phyloP scores from a whole-genome alignment of 345 rosid species.

The Melaleuca quinquenervia region DNA sequence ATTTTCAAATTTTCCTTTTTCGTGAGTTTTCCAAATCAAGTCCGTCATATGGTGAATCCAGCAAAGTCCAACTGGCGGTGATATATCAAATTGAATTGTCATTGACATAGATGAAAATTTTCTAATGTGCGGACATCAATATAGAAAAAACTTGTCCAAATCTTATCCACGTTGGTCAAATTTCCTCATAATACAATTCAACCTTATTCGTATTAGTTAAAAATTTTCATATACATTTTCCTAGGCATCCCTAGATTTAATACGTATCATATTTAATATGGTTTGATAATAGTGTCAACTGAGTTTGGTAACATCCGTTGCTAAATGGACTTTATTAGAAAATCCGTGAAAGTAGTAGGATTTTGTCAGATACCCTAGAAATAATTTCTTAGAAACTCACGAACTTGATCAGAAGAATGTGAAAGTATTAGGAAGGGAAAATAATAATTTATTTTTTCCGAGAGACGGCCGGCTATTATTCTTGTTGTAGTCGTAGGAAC shows the following conservation, averaged over 20 bases:
- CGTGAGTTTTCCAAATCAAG: background rate
- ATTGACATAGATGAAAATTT: fast-evolving
- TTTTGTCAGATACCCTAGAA: background rate
- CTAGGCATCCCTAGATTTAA: background rate
- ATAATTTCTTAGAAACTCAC: background rate
- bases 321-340: background rate
- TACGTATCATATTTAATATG: background rate
- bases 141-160: fast-evolving
- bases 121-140: fast-evolving
- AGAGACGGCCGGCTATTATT: background rate
- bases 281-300: background rate
- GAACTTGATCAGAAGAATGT: background rate
- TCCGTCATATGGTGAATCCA: background rate
- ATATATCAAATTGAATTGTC: background rate
- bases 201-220: fast-evolving
- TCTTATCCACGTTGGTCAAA: fast-evolving
- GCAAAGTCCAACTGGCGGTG: background rate
- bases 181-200: background rate
- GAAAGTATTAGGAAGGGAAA: background rate
- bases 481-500: background rate
- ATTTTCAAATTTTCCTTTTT: background rate
- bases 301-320: background rate
- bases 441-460: background rate
- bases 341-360: background rate
- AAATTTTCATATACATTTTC: background rate